Percentiles rank a stretch among this genome's conserved stretches.
Conservation (phyloP, 2,329 filamentous ascomycete genomes). For the Epichloe amarillans region DNA sequence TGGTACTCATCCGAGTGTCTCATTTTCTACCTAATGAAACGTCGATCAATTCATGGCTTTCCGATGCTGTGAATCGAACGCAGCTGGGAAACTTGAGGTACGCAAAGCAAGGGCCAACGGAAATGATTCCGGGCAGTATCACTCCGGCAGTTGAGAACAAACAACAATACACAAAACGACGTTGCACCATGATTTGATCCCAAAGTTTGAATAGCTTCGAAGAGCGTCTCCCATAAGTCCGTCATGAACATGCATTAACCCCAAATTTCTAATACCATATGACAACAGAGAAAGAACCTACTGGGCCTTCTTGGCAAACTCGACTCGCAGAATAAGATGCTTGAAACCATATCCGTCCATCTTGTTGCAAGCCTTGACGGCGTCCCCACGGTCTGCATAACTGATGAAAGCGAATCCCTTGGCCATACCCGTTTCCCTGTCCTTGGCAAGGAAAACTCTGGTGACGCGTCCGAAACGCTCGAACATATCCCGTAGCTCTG, state of each 20-base stretch:
- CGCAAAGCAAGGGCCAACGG: not conserved
- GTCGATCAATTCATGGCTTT: not conserved
- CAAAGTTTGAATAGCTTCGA: not conserved
- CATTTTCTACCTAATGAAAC: not conserved
- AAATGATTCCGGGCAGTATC: not conserved
- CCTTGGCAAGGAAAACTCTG: slow-evolving; percentile 94
- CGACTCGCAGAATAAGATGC: slow-evolving; percentile 74
- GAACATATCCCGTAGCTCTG: slow-evolving; percentile 94
- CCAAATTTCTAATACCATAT: not conserved
- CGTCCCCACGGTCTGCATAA: slow-evolving; percentile 81
- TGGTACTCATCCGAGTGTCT: not conserved
- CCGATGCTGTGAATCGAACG: not conserved
- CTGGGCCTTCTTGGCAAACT: slow-evolving; percentile 68
- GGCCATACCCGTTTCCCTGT: slow-evolving; percentile 86
- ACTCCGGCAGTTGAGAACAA: not conserved
- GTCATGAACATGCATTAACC: slow-evolving; percentile 4
- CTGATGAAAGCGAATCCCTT: slow-evolving; percentile 99
- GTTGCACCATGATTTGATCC: not conserved
- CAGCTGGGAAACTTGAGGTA: not conserved
- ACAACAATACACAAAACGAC: not conserved
- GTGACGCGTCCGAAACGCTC: slow-evolving; percentile 94
- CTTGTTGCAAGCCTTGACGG: slow-evolving; percentile 86
- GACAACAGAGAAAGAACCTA: slow-evolving; percentile 15
- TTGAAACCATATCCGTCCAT: slow-evolving; percentile 94
- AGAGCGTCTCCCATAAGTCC: not conserved